Evolutionary conservation across 345 rosid genomes (phyloP), one percentile per base, ranked within the genome.

Genomic region (Ceriops zippeliana): DNA sequence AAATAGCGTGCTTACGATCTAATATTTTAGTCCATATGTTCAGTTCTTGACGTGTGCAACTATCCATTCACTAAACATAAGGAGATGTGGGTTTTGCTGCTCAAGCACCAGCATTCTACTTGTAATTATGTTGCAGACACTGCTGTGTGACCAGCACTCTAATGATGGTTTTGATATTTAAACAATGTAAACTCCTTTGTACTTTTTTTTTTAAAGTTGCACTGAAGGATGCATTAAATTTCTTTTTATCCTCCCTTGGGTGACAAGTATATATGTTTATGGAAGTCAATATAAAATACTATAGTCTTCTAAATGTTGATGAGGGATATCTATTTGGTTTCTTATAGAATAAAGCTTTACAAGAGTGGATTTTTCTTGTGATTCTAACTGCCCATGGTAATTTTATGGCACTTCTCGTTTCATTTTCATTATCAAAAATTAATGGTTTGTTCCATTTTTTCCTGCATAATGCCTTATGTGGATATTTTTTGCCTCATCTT

Each of bases 341-440:
- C 57, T 4, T 66, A 19, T 61, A 20, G 61, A 67, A 54, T 62
- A 37, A 66, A 38, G 31, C 26, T 61, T 56, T 28, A 30, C 49
- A 52, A n/a, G 26, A 30, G 66, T 51, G 67, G 49, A 31, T 66
- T 53, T 13, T 7, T 51, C 58, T 54, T 54, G 5, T 37, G 34
- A 63, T 57, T 63, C 5, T 9, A 31, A 61, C 19, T 37, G 30
- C 35, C 20, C 22, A 51, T 66, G 76, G 67, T 73, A 52, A 61
- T 20, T 28, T 19, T 58, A 7, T 72, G 61, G 38, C 52, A 52
- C 42, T 58, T 26, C 22, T 16, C n/a, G 27, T 64, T 21, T 24
- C 31, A 22, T 26, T 61, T 35, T 53, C 37, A 7, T 28, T 19
- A 31, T 21, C 9, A 27, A 15, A 57, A 21, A 22, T 13, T 35